Evolutionary conservation across 1,284 basidiomycete species (phyloP).

Genomic region (Leucoagaricus sp.): DNA sequence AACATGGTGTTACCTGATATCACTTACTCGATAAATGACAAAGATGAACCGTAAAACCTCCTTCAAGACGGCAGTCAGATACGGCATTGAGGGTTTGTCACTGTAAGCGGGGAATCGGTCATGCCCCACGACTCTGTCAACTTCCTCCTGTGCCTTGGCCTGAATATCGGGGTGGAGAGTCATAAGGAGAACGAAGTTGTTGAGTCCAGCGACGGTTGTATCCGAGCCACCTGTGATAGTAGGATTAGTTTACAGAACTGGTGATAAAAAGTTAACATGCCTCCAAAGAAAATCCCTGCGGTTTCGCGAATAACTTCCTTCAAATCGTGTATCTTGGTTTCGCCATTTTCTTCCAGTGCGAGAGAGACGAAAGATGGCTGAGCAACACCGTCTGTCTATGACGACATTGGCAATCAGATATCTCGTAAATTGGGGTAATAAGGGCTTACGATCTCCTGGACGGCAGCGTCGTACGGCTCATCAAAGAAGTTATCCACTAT

Average conservation of each 20-base stretch:
- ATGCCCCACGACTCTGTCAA: constrained; percentile 18
- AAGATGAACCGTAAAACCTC: constrained; percentile 16
- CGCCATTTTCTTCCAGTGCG: constrained; percentile 31
- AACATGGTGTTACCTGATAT: background rate
- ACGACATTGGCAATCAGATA: background rate
- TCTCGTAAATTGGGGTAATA: background rate
- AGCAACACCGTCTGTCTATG: constrained; percentile 52
- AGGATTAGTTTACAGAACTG: too few species aligned
- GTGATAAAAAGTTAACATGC: background rate
- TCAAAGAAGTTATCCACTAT: background rate
- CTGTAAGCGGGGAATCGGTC: constrained; percentile 19
- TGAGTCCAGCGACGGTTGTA: constrained; percentile 2
- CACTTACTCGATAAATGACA: background rate
- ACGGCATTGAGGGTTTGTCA: constrained; percentile 20
- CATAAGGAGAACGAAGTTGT: constrained; percentile 18
- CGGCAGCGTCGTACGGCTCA: background rate
- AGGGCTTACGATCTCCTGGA: constrained; percentile 6
- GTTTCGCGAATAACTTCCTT: constrained; percentile 8
- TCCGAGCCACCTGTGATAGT: constrained; percentile 2
- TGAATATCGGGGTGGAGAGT: constrained; percentile 17
- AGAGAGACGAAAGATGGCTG: constrained; percentile 53
- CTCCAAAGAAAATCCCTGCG: constrained; percentile 10
- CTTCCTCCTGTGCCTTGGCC: constrained; percentile 18
- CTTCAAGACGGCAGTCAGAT: constrained; percentile 18
- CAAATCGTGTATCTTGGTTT: background rate